Conservation (phyloP, 768 basidiomycete genomes). For the Royoungia palumana region DNA sequence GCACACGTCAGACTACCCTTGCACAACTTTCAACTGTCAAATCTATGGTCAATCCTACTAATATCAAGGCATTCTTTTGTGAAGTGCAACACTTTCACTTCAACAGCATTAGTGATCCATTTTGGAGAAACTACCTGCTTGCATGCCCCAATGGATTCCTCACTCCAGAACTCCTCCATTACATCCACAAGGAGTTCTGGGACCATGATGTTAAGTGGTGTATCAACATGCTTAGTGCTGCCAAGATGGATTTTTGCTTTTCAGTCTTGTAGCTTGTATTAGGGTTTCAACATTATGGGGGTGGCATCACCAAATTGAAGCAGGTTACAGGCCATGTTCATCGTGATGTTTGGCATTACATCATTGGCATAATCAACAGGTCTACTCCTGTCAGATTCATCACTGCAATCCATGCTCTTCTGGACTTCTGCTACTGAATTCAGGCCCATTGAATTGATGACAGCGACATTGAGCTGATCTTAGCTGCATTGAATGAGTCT, state of each 20-base stretch:
- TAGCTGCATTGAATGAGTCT: constrained; percentile 25
- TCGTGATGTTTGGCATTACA: constrained; percentile 34
- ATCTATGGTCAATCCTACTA: too few relatives aligned
- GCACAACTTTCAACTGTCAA: constrained; percentile 29
- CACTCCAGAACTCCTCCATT: too few relatives aligned
- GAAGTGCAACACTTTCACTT: too few relatives aligned
- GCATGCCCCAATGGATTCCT: too few relatives aligned
- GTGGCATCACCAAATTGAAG: constrained; percentile 39
- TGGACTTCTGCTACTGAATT: constrained; percentile 37
- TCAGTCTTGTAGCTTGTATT: neutral
- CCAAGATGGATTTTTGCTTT: constrained; percentile 8
- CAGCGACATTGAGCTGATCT: constrained; percentile 10
- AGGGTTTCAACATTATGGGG: constrained; percentile 37
- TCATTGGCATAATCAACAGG: constrained; percentile 17
- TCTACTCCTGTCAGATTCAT: constrained; percentile 3
- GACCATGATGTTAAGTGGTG: too few relatives aligned
- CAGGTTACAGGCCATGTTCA: constrained; percentile 40
- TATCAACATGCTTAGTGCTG: too few relatives aligned
- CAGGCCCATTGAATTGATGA: constrained; percentile 31
- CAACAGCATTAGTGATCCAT: too few relatives aligned
- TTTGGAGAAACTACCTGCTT: too few relatives aligned
- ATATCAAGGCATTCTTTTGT: neutral
- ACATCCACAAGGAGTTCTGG: too few relatives aligned
- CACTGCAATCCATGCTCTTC: constrained; percentile 35
- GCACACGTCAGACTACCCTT: constrained; percentile 37